Conservation (phyloP, 2,329 filamentous ascomycete species). For the Paracorniculantispora psalliotae region DNA sequence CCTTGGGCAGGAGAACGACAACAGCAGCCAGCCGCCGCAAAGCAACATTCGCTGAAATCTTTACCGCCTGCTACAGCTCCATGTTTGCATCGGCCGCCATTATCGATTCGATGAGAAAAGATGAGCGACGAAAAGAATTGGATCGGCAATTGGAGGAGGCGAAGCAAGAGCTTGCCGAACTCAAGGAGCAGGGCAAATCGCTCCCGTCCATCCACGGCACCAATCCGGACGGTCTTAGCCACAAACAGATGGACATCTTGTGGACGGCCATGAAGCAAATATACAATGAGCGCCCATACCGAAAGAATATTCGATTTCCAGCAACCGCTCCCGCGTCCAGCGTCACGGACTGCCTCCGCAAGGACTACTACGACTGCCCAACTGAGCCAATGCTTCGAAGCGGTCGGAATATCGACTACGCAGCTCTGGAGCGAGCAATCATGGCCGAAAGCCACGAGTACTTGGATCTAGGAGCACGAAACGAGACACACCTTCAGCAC, state of each 20-base stretch:
- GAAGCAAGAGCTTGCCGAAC: slow-evolving; percentile 39
- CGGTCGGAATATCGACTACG: slow-evolving; percentile 24
- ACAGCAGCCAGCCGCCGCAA: slow-evolving; percentile 46
- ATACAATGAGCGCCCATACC: slow-evolving; percentile 28
- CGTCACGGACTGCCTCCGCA: slow-evolving; percentile 23
- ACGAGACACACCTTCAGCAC: slow-evolving; percentile 23
- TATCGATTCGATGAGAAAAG: slow-evolving; percentile 56
- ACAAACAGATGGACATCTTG: slow-evolving; percentile 27
- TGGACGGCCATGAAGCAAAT: slow-evolving; percentile 29
- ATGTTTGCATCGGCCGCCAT: slow-evolving; percentile 61
- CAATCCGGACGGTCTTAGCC: slow-evolving; percentile 18
- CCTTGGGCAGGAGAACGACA: slow-evolving; percentile 46
- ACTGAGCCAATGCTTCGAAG: slow-evolving; percentile 19
- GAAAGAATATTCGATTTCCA: slow-evolving; percentile 32
- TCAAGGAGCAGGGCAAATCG: slow-evolving; percentile 29
- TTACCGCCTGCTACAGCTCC: slow-evolving; percentile 64
- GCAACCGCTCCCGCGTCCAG: slow-evolving; percentile 24
- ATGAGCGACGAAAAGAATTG: slow-evolving; percentile 53
- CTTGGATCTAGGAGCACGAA: slow-evolving; percentile 18
- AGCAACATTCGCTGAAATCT: slow-evolving; percentile 46
- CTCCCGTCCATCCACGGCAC: slow-evolving; percentile 13
- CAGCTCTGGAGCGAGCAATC: slow-evolving; percentile 26
- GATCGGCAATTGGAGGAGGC: slow-evolving; percentile 56
- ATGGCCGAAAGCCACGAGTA: slow-evolving; percentile 24
- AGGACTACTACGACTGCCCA: slow-evolving; percentile 26